A percentile compares a stretch with the other conserved stretches of the same genome.
These are phyloP conservation scores for Phytophthora sp. DNA, from an alignment of 352 stramenopile genomes.

Conservation along the genomic window DNA sequence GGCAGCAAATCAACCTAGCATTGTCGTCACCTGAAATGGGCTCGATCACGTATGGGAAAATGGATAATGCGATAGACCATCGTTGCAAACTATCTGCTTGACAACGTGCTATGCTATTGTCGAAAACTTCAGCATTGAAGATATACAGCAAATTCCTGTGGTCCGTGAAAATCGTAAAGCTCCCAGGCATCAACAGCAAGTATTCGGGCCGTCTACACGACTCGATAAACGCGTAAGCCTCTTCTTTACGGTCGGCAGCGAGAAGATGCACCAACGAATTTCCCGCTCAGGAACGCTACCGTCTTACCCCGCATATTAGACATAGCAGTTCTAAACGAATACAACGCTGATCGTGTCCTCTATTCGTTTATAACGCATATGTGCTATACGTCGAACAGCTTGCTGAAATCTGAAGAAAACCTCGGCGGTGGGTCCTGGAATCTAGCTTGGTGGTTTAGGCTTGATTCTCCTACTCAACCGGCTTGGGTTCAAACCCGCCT, in stretches of 20 bases:
- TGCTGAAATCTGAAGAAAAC: not conserved
- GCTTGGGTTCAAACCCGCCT: not conserved
- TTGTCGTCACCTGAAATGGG: slow-evolving; percentile 4
- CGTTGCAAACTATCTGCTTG: slow-evolving; percentile 10
- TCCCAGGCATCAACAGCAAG: too few relatives aligned
- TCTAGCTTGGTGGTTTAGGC: not conserved
- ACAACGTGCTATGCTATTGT: not conserved
- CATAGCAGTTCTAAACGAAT: not conserved
- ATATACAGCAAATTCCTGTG: slow-evolving; percentile 6
- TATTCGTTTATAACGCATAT: not conserved
- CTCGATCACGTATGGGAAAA: slow-evolving; percentile 1
- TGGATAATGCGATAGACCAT: slow-evolving; percentile 4
- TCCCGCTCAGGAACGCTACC: too few relatives aligned
- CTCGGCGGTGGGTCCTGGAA: not conserved
- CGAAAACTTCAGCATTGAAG: not conserved
- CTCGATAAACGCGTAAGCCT: too few relatives aligned
- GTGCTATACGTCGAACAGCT: not conserved
- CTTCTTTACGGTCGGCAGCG: too few relatives aligned
- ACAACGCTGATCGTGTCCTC: not conserved
- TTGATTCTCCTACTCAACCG: not conserved
- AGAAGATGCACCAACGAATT: too few relatives aligned
- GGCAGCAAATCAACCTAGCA: slow-evolving; percentile 2
- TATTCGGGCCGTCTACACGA: too few relatives aligned
- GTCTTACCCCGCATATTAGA: not conserved
- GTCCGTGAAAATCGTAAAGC: too few relatives aligned